These are phyloP conservation scores for Rhodotorula paludigena DNA, from an alignment of 768 basidiomycete species.

Conservation along the genomic window DNA sequence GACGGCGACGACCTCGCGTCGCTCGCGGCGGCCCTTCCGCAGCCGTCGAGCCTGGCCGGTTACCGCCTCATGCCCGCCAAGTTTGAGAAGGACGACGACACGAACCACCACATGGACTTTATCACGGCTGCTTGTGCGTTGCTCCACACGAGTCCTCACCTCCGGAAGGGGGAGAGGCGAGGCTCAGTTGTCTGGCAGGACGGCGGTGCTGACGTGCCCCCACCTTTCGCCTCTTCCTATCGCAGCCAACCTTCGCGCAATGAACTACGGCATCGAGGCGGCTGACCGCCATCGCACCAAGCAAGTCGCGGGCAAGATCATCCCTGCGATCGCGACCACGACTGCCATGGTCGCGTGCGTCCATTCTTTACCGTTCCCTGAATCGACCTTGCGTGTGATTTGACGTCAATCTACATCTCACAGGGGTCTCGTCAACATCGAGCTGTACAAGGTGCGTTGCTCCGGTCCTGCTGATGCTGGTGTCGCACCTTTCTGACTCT, in stretches of 20 bases:
- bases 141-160: too few species aligned
- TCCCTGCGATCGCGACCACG: slow-evolving; percentile 95
- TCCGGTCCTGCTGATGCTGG: not conserved
- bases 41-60: slow-evolving; percentile 88
- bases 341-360: not conserved
- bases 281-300: slow-evolving; percentile 91
- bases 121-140: slow-evolving; percentile 77
- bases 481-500: not conserved
- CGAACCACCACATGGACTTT: slow-evolving; percentile 97
- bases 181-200: not conserved
- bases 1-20: slow-evolving; percentile 56
- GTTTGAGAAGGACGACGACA: slow-evolving; percentile 98
- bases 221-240: too few species aligned
- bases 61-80: slow-evolving; percentile 91
- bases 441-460: slow-evolving; percentile 80
- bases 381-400: too few species aligned
- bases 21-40: slow-evolving; percentile 66
- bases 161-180: slow-evolving; percentile 48
- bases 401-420: too few species aligned
- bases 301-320: slow-evolving; percentile 80
- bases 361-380: too few species aligned
- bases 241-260: slow-evolving; percentile 71
- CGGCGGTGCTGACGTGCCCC: too few species aligned
- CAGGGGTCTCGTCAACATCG: slow-evolving; percentile 47
- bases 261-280: slow-evolving; percentile 81